Conservation (phyloP, 139 green algal species). For the Chlorella sp. region DNA sequence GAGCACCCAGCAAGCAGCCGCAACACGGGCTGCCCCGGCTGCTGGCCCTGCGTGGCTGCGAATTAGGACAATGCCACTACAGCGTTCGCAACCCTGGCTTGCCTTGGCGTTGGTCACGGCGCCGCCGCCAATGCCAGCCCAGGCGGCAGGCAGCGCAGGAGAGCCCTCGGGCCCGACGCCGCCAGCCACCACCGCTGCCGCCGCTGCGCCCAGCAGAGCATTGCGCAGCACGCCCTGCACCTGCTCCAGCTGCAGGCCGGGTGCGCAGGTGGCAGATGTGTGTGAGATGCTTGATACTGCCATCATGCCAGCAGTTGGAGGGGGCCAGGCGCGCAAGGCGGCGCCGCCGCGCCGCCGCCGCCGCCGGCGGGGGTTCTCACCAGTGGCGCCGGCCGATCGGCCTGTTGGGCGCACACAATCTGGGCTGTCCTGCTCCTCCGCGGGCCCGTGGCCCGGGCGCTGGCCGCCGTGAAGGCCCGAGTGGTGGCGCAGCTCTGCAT, state of each 20-base stretch:
- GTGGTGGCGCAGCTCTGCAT: neutral
- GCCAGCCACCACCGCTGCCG: slow-evolving; percentile 19
- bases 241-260: slow-evolving; percentile 24
- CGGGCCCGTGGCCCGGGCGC: neutral
- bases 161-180: neutral
- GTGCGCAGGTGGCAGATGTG: neutral
- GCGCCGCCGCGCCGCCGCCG: neutral
- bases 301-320: neutral
- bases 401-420: slow-evolving; percentile 15
- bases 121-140: slow-evolving; percentile 13
- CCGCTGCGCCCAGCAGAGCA: slow-evolving; percentile 8
- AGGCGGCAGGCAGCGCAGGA: neutral
- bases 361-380: neutral
- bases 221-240: slow-evolving; percentile 25
- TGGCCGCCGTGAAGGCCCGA: slow-evolving; percentile 5
- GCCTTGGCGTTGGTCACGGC: neutral
- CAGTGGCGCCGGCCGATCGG: slow-evolving; percentile 13
- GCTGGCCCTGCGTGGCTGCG: too few relatives aligned
- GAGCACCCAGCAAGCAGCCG: too few relatives aligned
- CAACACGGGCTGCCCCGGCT: too few relatives aligned
- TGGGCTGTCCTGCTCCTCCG: neutral
- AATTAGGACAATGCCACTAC: too few relatives aligned
- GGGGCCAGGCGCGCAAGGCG: neutral
- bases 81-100: too few relatives aligned
- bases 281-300: too few relatives aligned